Conservation (phyloP, 495 filamentous ascomycete genomes). For the Aspergillus avenaceus region DNA sequence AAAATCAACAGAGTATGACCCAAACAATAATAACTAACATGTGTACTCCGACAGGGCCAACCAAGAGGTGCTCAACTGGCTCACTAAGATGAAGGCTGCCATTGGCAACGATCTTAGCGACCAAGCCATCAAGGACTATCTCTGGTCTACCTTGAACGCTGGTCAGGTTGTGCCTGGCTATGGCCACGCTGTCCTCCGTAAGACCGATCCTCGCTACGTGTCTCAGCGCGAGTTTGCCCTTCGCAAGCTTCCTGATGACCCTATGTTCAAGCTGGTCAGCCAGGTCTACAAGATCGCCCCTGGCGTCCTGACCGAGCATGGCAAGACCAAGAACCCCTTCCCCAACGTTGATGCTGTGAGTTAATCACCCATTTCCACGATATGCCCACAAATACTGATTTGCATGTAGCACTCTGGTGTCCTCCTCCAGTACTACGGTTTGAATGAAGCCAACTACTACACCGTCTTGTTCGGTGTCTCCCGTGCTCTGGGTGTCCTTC, state of each 20-base stretch:
- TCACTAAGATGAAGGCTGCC: constrained; percentile 95
- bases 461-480: constrained; percentile 99
- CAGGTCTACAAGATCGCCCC: constrained; percentile 99
- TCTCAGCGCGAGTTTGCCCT: constrained; percentile 96
- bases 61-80: constrained; percentile 98
- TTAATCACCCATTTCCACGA: constrained; percentile 22
- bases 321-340: constrained; percentile 95
- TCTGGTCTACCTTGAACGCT: constrained; percentile 93
- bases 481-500: constrained; percentile 94
- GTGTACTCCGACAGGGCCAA: constrained; percentile 57
- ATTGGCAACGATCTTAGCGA: constrained; percentile 94
- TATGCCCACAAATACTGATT: constrained; percentile 17
- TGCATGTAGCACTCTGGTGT: constrained; percentile 77
- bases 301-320: constrained; percentile 95
- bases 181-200: constrained; percentile 97
- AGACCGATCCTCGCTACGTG: constrained; percentile 98
- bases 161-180: constrained; percentile 97
- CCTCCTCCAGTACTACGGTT: constrained; percentile 97
- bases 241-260: constrained; percentile 86
- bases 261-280: constrained; percentile 99
- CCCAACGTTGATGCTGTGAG: constrained; percentile 66
- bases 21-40: constrained; percentile 13
- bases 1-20: not conserved
- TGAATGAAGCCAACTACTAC: constrained; percentile 99
- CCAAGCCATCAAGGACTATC: constrained; percentile 92